Evolutionary conservation across 306 rosid species (phyloP).

Genomic region (Abrus pulchellus): DNA sequence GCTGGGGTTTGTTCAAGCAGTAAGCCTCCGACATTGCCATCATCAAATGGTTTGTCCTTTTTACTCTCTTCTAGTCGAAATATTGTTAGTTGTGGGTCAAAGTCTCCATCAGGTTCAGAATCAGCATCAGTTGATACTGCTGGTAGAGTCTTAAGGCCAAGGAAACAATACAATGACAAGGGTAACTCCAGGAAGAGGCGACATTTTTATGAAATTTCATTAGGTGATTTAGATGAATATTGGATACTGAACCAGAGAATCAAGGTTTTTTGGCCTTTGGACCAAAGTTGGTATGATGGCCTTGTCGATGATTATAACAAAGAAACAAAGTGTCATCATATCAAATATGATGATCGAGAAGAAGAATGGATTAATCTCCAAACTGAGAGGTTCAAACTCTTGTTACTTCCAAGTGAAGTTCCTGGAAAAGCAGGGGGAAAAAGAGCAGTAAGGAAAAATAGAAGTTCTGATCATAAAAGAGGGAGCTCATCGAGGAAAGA

Average conservation of each 20-base stretch:
- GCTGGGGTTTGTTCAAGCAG: conserved; percentile 68
- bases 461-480: conserved; percentile 51
- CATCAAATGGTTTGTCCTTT: conserved; percentile 58
- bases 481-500: conserved; percentile 56
- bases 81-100: conserved; percentile 53
- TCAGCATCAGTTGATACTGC: conserved; percentile 70
- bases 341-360: conserved; percentile 84
- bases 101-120: conserved; percentile 63
- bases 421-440: conserved; percentile 60
- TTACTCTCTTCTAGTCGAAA: conserved; percentile 59
- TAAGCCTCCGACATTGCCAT: conserved; percentile 59
- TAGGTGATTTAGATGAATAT: conserved; percentile 64
- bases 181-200: conserved; percentile 70
- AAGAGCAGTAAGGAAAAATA: conserved; percentile 45
- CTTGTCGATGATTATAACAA: conserved; percentile 74
- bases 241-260: conserved; percentile 76
- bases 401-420: conserved; percentile 81
- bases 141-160: conserved; percentile 79
- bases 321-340: conserved; percentile 75
- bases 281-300: conserved; percentile 82
- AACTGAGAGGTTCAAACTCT: conserved; percentile 81
- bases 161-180: conserved; percentile 66
- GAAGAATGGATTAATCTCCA: conserved; percentile 87
- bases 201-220: conserved; percentile 77
- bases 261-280: conserved; percentile 88